Percentiles rank a stretch among this genome's conserved stretches.
Conservation (phyloP, 2,329 filamentous ascomycete species). For the Pezicula carpinea region DNA sequence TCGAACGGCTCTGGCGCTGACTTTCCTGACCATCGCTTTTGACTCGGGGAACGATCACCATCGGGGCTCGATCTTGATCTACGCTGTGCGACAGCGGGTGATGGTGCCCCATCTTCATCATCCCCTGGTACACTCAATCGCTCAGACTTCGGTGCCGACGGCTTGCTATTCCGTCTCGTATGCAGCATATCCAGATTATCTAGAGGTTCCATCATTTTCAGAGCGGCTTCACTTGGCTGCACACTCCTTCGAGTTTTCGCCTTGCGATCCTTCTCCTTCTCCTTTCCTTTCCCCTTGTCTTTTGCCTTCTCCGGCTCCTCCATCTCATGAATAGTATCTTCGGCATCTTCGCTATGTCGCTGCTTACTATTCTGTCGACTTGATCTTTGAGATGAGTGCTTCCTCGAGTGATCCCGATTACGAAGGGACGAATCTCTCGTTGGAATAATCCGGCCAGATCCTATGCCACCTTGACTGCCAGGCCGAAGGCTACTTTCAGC, state of each 20-base stretch:
- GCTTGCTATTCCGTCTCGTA: conserved; percentile 8
- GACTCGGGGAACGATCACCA: conserved; percentile 17
- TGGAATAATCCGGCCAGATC: conserved; percentile 50
- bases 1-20: conserved; percentile 44
- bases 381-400: conserved; percentile 47
- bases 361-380: conserved; percentile 39
- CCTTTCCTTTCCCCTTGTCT: conserved; percentile 1
- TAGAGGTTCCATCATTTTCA: conserved; percentile 25
- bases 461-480: conserved; percentile 23
- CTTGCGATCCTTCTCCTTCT: conserved; percentile 9
- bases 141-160: conserved; percentile 12
- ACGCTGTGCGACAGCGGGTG: conserved; percentile 62
- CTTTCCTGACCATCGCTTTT: conserved; percentile 41
- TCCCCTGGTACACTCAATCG: conserved; percentile 13
- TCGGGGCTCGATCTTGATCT: conserved; percentile 37
- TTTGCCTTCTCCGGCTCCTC: conserved; percentile 19
- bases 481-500: background rate
- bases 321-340: conserved; percentile 17
- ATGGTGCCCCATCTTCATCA: conserved; percentile 62
- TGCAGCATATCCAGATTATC: conserved; percentile 27
- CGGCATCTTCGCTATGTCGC: conserved; percentile 29
- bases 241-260: conserved; percentile 12
- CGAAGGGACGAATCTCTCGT: conserved; percentile 63
- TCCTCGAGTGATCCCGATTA: conserved; percentile 50
- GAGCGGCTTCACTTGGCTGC: conserved; percentile 21